Evolutionary conservation across 805 yeast species (phyloP), one percentile per base, ranked within the genome.

Genomic region (Saccharomycopsis schoenii): DNA sequence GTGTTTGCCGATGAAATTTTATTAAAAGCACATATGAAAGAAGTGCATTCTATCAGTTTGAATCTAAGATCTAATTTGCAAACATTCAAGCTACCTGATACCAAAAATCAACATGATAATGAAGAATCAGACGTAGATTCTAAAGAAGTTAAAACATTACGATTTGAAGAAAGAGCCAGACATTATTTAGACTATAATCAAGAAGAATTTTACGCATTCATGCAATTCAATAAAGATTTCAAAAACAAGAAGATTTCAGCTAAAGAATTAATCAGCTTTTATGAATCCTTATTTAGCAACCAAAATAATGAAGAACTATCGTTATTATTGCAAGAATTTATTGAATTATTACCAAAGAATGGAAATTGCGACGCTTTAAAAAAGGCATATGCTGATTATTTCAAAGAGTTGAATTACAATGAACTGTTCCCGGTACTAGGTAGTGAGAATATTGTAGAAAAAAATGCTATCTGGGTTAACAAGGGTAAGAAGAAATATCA

Each of bases 1-100:
- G 99, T 93, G 1, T 94, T 94, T 70, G 81, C 85, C 24, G 93
- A 90, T 64, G 94, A 88, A 59, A 72, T 91, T 60, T 97, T 91
- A 66, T 76, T 94, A 59, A 86, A 88, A 60, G 92, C 96, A 1
- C 99, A 94, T 72, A 85, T 90, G 84, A 73, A 90, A 56, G 82
- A 83, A 65, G 93, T 87, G 67, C 99, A 94, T 72, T 19, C 60
- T 29, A 55, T 41, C 19, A 57, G 54, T 17, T 36, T 36, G 21
- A 50, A 47, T 21, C 52, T 51, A 34, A 37, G 39, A 56, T 50
- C 56, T 40, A 15, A 50, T 58, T 25, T 60, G 24, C 25, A 40
- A 14, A 60, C 62, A 15, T 60, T 60, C 56, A 62, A 40, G 5
- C 12, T 15, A 41, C 39, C 58, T 14, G 21, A 39, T 50, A 36